Conservation (phyloP, 2,329 filamentous ascomycete genomes). For the Beauveria caledonica region DNA sequence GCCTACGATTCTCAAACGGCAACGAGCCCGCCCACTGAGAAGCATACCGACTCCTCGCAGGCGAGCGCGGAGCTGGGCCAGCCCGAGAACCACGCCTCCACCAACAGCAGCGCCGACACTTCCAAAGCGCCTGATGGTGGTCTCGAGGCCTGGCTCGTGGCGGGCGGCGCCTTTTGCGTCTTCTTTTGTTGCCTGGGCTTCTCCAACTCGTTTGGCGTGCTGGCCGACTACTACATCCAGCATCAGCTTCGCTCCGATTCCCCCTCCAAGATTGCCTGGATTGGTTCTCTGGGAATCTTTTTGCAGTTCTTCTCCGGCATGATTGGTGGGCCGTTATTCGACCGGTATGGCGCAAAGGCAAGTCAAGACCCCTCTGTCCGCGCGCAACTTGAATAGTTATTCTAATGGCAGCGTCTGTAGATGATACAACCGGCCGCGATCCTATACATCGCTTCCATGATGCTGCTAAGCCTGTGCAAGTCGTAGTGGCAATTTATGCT, state of each 20-base stretch:
- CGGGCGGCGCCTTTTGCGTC: constrained; percentile 24
- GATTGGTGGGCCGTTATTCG: constrained; percentile 31
- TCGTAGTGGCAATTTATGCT: constrained; percentile 46
- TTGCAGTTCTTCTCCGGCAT: constrained; percentile 27
- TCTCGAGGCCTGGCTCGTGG: constrained; percentile 33
- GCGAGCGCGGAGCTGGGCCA: background rate
- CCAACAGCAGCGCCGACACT: background rate
- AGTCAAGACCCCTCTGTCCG: background rate
- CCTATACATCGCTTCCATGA: constrained; percentile 29
- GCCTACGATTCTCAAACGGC: background rate
- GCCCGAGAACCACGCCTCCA: background rate
- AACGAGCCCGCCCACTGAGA: background rate
- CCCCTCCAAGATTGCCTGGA: constrained; percentile 32
- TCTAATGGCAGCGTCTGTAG: constrained; percentile 12
- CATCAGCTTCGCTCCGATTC: constrained; percentile 25
- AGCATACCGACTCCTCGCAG: too few species aligned
- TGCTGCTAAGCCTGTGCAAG: constrained; percentile 35
- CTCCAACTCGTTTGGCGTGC: constrained; percentile 36
- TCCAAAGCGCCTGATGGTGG: constrained; percentile 24
- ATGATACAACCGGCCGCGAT: constrained; percentile 25
- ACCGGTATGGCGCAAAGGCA: constrained; percentile 29
- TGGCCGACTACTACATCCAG: constrained; percentile 34
- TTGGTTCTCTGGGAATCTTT: constrained; percentile 30
- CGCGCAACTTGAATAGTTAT: background rate
- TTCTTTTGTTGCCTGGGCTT: constrained; percentile 34